Evolutionary conservation across 257 asterid species (phyloP).

Genomic region (Penstemon eatonii): DNA sequence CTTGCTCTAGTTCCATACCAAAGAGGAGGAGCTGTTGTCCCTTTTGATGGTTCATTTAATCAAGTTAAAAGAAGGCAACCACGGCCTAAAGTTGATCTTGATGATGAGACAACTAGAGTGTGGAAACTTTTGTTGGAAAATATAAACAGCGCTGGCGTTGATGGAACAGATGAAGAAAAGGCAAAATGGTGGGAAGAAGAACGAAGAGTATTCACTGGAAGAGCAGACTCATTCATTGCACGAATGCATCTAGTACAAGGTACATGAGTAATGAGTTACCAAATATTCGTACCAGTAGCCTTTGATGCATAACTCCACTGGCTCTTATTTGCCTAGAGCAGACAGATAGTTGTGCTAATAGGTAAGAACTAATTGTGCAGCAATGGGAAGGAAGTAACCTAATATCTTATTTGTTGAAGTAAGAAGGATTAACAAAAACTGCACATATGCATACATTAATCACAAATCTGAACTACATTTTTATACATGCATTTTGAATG

Average conservation of each 20-base stretch:
- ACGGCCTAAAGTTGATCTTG: slow-evolving; percentile 78
- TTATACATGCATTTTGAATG: neutral
- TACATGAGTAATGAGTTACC: slow-evolving; percentile 27
- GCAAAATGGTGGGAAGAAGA: slow-evolving; percentile 69
- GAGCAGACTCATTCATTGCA: slow-evolving; percentile 68
- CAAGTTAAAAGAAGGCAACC: slow-evolving; percentile 50
- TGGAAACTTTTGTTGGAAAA: slow-evolving; percentile 66
- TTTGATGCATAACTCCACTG: slow-evolving; percentile 13
- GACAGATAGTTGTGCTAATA: slow-evolving; percentile 2
- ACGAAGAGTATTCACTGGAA: slow-evolving; percentile 57
- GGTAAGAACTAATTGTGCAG: slow-evolving; percentile 6
- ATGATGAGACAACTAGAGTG: slow-evolving; percentile 63
- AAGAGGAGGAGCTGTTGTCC: slow-evolving; percentile 61
- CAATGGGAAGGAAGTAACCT: slow-evolving; percentile 3
- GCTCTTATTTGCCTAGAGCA: slow-evolving; percentile 7
- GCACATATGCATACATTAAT: neutral
- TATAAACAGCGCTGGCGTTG: slow-evolving; percentile 54
- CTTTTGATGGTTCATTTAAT: slow-evolving; percentile 48
- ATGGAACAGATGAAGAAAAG: slow-evolving; percentile 56
- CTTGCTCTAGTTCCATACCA: slow-evolving; percentile 73
- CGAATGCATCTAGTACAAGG: slow-evolving; percentile 86
- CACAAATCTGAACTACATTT: neutral
- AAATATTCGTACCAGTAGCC: slow-evolving; percentile 10
- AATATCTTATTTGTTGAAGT: slow-evolving; percentile 2
- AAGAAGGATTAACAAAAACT: neutral